Conservation (phyloP, 2,329 filamentous ascomycete species). For the Ceratocystis huliohia region DNA sequence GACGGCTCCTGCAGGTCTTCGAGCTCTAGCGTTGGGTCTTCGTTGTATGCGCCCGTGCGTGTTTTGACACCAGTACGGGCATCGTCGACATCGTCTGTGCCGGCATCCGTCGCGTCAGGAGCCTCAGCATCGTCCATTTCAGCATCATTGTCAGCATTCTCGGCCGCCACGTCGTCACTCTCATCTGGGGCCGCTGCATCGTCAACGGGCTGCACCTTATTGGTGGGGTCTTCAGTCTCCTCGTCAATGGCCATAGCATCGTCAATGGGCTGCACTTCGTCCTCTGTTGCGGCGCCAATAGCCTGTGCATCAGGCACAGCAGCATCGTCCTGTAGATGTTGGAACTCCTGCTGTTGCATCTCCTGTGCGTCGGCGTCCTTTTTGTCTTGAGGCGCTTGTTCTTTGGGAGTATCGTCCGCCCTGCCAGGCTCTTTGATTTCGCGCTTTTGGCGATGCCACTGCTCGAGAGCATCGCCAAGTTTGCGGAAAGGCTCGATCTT, state of each 20-base stretch:
- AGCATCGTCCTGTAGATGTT: conserved; percentile 79
- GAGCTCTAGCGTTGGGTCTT: conserved; percentile 32
- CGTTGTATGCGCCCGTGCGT: conserved; percentile 45
- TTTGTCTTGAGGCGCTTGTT: conserved; percentile 38
- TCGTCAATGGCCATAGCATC: conserved; percentile 78
- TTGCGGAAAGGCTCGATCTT: conserved; percentile 73
- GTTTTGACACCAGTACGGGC: conserved; percentile 48
- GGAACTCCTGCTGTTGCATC: conserved; percentile 71
- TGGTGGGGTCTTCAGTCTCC: conserved; percentile 41
- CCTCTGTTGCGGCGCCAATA: conserved; percentile 73
- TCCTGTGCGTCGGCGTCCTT: conserved; percentile 33
- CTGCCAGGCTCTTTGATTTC: conserved; percentile 52
- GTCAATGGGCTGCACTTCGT: conserved; percentile 74
- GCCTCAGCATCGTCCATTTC: conserved; percentile 15
- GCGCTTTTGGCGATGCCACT: conserved; percentile 79
- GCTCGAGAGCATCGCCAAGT: conserved; percentile 80
- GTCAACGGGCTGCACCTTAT: conserved; percentile 39
- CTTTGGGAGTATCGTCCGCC: conserved; percentile 32
- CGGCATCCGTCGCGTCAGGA: not conserved
- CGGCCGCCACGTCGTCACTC: conserved; percentile 28
- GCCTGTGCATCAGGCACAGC: conserved; percentile 78
- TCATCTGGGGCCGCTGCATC: conserved; percentile 38
- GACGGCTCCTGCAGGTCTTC: conserved; percentile 26
- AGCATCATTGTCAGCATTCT: conserved; percentile 32
- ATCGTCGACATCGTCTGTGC: conserved; percentile 28